phyloP scores from a whole-genome alignment of 805 yeast genomes.

The Lachancea waltii region DNA sequence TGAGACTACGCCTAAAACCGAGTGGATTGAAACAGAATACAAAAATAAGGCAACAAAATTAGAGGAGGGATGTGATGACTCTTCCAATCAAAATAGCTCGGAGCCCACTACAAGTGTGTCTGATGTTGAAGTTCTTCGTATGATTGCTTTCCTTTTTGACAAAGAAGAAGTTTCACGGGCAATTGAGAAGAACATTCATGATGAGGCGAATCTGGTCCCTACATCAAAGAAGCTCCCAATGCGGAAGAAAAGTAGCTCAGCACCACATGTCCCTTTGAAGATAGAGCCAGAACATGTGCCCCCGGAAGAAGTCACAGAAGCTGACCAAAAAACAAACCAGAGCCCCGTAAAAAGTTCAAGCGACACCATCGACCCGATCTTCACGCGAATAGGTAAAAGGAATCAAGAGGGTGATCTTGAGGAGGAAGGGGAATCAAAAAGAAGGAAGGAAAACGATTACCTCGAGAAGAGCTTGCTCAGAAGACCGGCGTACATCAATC shows the following conservation, averaged over 20 bases:
- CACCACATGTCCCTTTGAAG: not conserved
- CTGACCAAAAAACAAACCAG: too few relatives aligned
- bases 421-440: not conserved
- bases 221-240: constrained; percentile 1
- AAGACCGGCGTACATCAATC: constrained; percentile 7
- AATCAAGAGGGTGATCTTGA: not conserved
- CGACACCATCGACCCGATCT: constrained; percentile 7
- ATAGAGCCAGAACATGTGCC: constrained; percentile 1
- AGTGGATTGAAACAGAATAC: constrained; percentile 76
- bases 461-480: not conserved
- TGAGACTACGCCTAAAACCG: constrained; percentile 46
- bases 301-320: not conserved
- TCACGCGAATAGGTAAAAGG: constrained; percentile 5
- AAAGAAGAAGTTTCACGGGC: constrained; percentile 26
- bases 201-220: constrained; percentile 12
- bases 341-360: too few relatives aligned
- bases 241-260: not conserved
- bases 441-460: not conserved
- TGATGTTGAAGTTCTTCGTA: constrained; percentile 27
- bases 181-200: constrained; percentile 23
- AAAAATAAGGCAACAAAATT: constrained; percentile 43
- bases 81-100: constrained; percentile 3
- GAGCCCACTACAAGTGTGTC: constrained; percentile 18
- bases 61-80: constrained; percentile 11
- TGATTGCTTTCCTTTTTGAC: constrained; percentile 24